Evolutionary conservation across 805 yeast genomes (phyloP).

Genomic region (Zygosaccharomyces bisporus): DNA sequence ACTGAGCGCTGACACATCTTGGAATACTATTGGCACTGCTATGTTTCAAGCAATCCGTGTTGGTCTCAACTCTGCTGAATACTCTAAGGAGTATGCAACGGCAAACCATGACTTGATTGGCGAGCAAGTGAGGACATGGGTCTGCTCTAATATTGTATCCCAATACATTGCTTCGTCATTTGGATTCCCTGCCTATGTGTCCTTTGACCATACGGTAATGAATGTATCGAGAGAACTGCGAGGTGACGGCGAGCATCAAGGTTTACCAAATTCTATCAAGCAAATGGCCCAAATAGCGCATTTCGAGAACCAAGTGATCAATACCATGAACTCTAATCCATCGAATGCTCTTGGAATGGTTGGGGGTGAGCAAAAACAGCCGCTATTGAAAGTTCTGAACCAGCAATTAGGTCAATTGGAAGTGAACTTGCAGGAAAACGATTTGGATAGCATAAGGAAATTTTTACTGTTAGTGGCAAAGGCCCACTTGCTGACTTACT

Average conservation of each 20-base stretch:
- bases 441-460: constrained; percentile 63
- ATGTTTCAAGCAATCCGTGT: constrained; percentile 88
- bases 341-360: constrained; percentile 62
- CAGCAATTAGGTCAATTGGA: constrained; percentile 77
- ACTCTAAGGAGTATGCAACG: constrained; percentile 49
- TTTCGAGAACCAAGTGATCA: constrained; percentile 81
- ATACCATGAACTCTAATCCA: constrained; percentile 67
- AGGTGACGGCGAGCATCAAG: constrained; percentile 24
- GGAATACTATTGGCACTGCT: constrained; percentile 94
- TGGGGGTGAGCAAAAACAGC: constrained; percentile 66
- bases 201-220: constrained; percentile 68
- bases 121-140: constrained; percentile 90
- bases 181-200: constrained; percentile 92
- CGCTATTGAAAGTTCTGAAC: constrained; percentile 65
- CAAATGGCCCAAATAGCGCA: constrained; percentile 81
- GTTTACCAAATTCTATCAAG: constrained; percentile 56
- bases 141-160: constrained; percentile 84
- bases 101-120: constrained; percentile 44
- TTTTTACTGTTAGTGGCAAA: constrained; percentile 69
- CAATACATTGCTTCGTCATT: constrained; percentile 88
- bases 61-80: constrained; percentile 82
- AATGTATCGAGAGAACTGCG: constrained; percentile 40
- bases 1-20: constrained; percentile 88
- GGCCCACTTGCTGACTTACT: constrained; percentile 77
- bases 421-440: constrained; percentile 40